Conservation (phyloP, 2,329 filamentous ascomycete species). For the Diaporthe sp. region DNA sequence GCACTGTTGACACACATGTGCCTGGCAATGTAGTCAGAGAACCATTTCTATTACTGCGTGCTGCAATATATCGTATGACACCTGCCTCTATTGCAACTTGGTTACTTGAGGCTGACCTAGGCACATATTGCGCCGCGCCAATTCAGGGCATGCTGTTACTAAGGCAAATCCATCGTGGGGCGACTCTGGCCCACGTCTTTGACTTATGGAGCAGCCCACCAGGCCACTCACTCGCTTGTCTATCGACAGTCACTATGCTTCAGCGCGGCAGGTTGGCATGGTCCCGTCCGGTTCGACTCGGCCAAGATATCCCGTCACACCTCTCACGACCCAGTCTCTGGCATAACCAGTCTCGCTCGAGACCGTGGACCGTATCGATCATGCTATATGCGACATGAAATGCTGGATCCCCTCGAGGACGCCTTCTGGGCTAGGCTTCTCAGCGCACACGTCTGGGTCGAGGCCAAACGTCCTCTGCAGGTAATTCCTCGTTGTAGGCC, state of each 20-base stretch:
- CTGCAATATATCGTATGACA: not conserved
- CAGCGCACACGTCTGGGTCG: slow-evolving; percentile 84
- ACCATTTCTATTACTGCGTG: not conserved
- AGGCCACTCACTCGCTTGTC: not conserved
- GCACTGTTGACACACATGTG: slow-evolving; percentile 5
- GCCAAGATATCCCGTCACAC: not conserved
- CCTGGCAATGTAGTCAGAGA: not conserved
- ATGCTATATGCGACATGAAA: slow-evolving; percentile 50
- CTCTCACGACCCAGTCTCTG: not conserved
- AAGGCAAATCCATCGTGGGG: not conserved
- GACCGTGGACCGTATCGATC: not conserved
- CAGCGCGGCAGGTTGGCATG: not conserved
- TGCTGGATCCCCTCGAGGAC: slow-evolving; percentile 76
- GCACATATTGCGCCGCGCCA: not conserved
- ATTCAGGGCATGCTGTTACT: not conserved
- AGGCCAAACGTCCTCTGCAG: slow-evolving; percentile 75
- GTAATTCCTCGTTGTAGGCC: slow-evolving; percentile 89
- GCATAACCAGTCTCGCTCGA: not conserved
- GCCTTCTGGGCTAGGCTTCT: slow-evolving; percentile 85
- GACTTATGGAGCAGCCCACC: not conserved
- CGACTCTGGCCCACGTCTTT: not conserved
- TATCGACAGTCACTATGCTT: not conserved
- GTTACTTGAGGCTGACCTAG: not conserved
- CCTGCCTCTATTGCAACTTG: not conserved
- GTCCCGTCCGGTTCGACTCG: not conserved